phyloP scores from a whole-genome alignment of 2,329 filamentous ascomycete species.

The Decorospora gaudefroyi region DNA sequence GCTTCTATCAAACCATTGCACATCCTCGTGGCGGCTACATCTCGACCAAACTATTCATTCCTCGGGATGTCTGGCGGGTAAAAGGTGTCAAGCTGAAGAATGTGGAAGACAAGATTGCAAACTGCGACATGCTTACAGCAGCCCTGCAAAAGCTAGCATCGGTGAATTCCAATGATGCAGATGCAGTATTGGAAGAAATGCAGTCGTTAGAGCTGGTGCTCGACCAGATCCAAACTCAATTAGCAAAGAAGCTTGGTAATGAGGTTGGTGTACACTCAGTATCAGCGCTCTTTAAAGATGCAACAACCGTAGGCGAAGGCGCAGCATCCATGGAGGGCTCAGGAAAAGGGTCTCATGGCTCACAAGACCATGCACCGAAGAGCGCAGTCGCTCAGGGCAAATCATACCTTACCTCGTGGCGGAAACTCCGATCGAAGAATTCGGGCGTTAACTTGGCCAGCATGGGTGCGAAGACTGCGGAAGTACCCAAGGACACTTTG shows the following conservation, averaged over 20 bases:
- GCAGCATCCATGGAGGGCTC: constrained; percentile 29
- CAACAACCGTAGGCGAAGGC: constrained; percentile 48
- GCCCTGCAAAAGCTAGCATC: constrained; percentile 80
- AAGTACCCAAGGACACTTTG: constrained; percentile 61
- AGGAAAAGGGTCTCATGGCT: constrained; percentile 35
- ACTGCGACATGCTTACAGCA: constrained; percentile 88
- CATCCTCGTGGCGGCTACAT: constrained; percentile 92
- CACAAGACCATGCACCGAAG: constrained; percentile 41
- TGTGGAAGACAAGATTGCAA: constrained; percentile 89
- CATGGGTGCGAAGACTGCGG: constrained; percentile 44
- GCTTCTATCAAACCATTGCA: constrained; percentile 86
- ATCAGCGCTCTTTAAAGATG: constrained; percentile 74
- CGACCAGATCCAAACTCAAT: constrained; percentile 76
- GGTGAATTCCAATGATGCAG: constrained; percentile 87
- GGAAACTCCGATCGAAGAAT: constrained; percentile 86
- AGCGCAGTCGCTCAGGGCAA: constrained; percentile 59
- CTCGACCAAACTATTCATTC: constrained; percentile 88
- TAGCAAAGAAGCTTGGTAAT: constrained; percentile 84
- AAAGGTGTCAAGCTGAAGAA: constrained; percentile 91
- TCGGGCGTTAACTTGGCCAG: constrained; percentile 61
- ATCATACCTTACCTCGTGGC: constrained; percentile 82
- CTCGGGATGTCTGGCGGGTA: constrained; percentile 89
- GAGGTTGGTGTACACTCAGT: constrained; percentile 85
- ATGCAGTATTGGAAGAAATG: constrained; percentile 92
- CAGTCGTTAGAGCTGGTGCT: constrained; percentile 82